Evolutionary conservation across 192 early-diverging fungal species (phyloP).

Genomic region (Thamnidium elegans): DNA sequence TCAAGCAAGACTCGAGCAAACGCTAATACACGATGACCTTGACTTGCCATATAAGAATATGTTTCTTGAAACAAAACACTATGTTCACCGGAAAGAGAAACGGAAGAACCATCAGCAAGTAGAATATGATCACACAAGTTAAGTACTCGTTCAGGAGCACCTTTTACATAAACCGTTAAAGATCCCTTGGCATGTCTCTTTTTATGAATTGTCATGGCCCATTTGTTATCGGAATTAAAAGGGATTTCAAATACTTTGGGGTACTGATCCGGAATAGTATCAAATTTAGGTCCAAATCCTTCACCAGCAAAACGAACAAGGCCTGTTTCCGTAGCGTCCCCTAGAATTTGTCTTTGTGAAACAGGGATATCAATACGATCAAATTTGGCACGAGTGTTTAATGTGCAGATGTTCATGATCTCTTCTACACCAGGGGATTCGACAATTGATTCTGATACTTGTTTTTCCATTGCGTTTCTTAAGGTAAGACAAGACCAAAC

Average conservation of each 20-base stretch:
- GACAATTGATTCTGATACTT: conserved; percentile 23
- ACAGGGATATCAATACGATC: conserved; percentile 88
- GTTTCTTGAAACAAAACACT: conserved; percentile 62
- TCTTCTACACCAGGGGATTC: conserved; percentile 68
- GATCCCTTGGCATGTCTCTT: conserved; percentile 66
- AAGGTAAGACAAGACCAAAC: conserved; percentile 78
- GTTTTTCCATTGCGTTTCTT: conserved; percentile 54
- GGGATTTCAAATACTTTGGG: conserved; percentile 94
- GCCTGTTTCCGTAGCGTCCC: conserved; percentile 95
- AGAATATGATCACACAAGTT: conserved; percentile 77
- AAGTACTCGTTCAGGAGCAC: conserved; percentile 93
- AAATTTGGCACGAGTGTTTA: conserved; percentile 89
- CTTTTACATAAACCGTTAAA: conserved; percentile 86
- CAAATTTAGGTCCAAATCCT: conserved; percentile 67
- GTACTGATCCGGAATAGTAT: conserved; percentile 60
- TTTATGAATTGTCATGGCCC: conserved; percentile 87
- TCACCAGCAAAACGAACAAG: conserved; percentile 78
- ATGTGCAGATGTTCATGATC: conserved; percentile 72
- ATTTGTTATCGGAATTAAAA: conserved; percentile 95
- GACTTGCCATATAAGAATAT: conserved; percentile 88
- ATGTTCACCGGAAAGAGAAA: conserved; percentile 70
- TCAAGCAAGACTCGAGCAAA: conserved; percentile 81
- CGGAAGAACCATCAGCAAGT: conserved; percentile 42
- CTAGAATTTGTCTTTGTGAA: conserved; percentile 74
- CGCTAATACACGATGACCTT: conserved; percentile 92